phyloP scores from a whole-genome alignment of 441 rosid species.

The Corymbia calophylla region DNA sequence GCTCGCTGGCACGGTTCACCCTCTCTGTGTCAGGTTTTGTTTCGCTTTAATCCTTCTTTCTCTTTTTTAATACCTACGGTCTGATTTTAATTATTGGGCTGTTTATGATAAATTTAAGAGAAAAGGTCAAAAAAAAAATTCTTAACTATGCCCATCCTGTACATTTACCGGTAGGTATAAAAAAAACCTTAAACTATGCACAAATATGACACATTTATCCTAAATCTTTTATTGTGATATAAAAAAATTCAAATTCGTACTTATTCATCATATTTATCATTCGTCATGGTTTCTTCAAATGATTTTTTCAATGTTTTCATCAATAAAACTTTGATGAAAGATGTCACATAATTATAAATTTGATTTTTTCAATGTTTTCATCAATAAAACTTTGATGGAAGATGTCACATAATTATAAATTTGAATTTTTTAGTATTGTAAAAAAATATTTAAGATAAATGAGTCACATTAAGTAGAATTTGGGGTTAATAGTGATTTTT shows the following conservation, averaged over 20 bases:
- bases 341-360: too few species aligned
- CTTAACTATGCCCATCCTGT: background rate
- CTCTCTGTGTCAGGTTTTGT: background rate
- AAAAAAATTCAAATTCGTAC: accelerated
- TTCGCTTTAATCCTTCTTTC: background rate
- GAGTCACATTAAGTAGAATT: too few species aligned
- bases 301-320: too few species aligned
- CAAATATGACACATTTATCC: too few species aligned
- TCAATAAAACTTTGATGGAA: too few species aligned
- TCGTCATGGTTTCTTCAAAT: accelerated
- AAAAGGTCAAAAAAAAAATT: background rate
- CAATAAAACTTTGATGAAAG: too few species aligned
- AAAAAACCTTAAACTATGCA: too few species aligned
- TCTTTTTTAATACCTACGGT: background rate
- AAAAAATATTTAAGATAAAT: too few species aligned
- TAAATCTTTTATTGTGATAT: accelerated
- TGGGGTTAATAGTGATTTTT: background rate
- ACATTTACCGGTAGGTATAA: too few species aligned
- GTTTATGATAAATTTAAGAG: background rate
- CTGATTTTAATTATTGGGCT: background rate
- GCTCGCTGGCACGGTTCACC: background rate
- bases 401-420: accelerated
- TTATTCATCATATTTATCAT: too few species aligned
- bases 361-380: too few species aligned
- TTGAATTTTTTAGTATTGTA: too few species aligned